Evolutionary conservation across 108 stramenopile genomes (phyloP).

Genomic region (Cylindrotheca closterium): DNA sequence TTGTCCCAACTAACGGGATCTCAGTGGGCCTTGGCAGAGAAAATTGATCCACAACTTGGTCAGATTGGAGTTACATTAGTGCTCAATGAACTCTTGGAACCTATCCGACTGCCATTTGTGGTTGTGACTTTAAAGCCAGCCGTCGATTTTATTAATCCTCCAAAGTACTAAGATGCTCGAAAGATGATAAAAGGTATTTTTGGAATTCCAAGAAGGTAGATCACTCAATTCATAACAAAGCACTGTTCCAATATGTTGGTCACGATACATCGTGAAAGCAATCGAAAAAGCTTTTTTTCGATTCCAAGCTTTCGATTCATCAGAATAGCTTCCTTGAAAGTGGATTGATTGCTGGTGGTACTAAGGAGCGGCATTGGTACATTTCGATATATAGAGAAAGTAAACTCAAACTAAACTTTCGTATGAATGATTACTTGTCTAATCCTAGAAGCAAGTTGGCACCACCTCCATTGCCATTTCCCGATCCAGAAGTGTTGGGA

Average conservation of each 20-base stretch:
- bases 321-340: too few species aligned
- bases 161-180: slow-evolving; percentile 33
- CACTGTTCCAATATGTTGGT: too few species aligned
- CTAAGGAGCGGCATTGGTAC: too few species aligned
- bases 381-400: too few species aligned
- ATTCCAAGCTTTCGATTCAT: too few species aligned
- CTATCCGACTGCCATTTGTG: slow-evolving; percentile 76
- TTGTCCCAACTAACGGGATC: slow-evolving; percentile 33
- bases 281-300: too few species aligned
- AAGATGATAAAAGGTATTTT: not conserved
- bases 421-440: slow-evolving; percentile 36
- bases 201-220: too few species aligned
- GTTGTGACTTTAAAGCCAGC: slow-evolving; percentile 86
- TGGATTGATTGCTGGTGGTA: too few species aligned
- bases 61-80: slow-evolving; percentile 72
- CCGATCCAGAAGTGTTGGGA: slow-evolving; percentile 72
- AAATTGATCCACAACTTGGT: slow-evolving; percentile 78
- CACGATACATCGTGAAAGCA: too few species aligned
- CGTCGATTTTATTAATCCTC: slow-evolving; percentile 60
- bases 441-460: slow-evolving; percentile 48
- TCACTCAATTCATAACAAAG: too few species aligned
- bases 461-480: slow-evolving; percentile 35
- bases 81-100: slow-evolving; percentile 82
- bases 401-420: too few species aligned
- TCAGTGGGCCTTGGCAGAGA: slow-evolving; percentile 40